A percentile compares a stretch with the other conserved stretches of the same genome.
Evolutionary conservation across 441 rosid genomes (phyloP).

Genomic region (Arabidopsis lyrata): DNA sequence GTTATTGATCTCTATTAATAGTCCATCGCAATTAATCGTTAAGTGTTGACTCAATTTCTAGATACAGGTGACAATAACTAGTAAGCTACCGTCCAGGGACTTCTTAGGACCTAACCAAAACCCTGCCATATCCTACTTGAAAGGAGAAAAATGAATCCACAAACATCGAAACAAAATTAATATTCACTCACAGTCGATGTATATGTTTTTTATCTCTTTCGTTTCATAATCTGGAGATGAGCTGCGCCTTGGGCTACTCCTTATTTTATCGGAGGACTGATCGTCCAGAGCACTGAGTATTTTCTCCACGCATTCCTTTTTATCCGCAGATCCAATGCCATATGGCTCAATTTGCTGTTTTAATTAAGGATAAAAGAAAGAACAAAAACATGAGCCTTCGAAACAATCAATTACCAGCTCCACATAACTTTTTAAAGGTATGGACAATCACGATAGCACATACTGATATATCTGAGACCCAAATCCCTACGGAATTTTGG

Average conservation of each 20-base stretch:
- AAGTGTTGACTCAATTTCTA: not conserved
- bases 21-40: not conserved
- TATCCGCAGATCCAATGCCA: constrained; percentile 57
- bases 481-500: constrained; percentile 80
- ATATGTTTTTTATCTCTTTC: constrained; percentile 93
- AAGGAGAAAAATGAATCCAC: constrained; percentile 1
- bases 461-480: constrained; percentile 91
- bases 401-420: constrained; percentile 19
- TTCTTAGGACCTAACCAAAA: not conserved
- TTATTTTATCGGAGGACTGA: constrained; percentile 53
- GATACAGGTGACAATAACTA: not conserved
- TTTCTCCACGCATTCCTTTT: constrained; percentile 52
- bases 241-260: constrained; percentile 52
- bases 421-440: constrained; percentile 8
- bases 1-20: not conserved
- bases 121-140: not conserved
- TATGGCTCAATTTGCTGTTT: constrained; percentile 82
- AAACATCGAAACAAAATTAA: not conserved
- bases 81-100: not conserved
- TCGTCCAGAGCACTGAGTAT: constrained; percentile 52
- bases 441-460: constrained; percentile 14
- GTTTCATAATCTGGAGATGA: constrained; percentile 73
- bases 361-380: constrained; percentile 2
- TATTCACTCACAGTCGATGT: constrained; percentile 84
- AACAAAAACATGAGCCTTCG: not conserved